Evolutionary conservation across 73 alveolate species (phyloP), one percentile per base, ranked within the genome.

Genomic region (Tetrahymena borealis): DNA sequence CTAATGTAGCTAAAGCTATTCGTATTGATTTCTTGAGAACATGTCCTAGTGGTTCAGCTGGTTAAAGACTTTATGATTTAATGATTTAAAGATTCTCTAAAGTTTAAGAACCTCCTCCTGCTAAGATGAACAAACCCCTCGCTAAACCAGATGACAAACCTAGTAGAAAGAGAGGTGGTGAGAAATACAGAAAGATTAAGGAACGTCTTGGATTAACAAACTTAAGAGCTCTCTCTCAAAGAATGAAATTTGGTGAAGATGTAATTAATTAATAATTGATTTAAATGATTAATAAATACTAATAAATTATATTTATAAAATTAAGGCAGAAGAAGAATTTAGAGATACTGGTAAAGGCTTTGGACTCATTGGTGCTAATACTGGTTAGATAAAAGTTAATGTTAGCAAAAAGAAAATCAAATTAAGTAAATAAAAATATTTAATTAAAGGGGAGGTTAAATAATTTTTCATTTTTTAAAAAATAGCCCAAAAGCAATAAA

Each of bases 1-100:
- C 98, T 79, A 97, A 98, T 91, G 96, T 98, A 2, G 99, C 99
- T n/a, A 96, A 97, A 43, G 99, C 99, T 6, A 99, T 99, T n/a
- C 95, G 99, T 91, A 94, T 97, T 33, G 99, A 98, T 96, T 93
- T 96, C 78, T 95, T 92, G 85, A 96, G 95, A 40, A 91, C 95
- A 33, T 95, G 95, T 92, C 96, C 95, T 91, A 92, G 94, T 90
- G 99, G 98, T 24, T 91, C 93, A 28, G 95, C 96, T 91, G 99
- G 99, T 20, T 78, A 95, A 78, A 94, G 96, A 78, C 90, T 98
- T 77, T 95, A 97, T 91, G 95, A 96, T 40, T 91, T 95, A 39
- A 97, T 98, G 36, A 92, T 96, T 32, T 90, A 94, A 90, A 97
- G 98, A 94, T 97, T 97, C 78, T 97, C 95, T 40, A 98, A 98